Conservation (phyloP, 805 yeast species). For the Candida silvatica region DNA sequence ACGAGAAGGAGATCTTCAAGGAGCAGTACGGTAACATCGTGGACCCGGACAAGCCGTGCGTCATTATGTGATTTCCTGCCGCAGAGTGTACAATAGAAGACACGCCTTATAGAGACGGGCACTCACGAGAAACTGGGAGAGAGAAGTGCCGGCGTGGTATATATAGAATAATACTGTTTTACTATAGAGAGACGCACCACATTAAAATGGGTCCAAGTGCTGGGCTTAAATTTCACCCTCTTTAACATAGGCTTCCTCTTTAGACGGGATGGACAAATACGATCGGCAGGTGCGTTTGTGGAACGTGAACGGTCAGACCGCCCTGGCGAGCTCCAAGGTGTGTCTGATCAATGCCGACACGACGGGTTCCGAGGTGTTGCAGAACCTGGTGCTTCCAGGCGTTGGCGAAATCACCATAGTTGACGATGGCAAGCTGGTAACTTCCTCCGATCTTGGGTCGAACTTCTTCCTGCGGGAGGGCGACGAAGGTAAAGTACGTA, state of each 20-base stretch:
- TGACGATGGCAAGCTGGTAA: conserved; percentile 32
- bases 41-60: conserved; percentile 22
- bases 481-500: conserved; percentile 34
- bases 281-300: conserved; percentile 87
- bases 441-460: conserved; percentile 35
- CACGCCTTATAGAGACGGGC: too few species aligned
- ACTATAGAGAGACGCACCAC: too few species aligned
- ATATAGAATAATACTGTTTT: too few species aligned
- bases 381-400: conserved; percentile 73
- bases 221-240: neutral
- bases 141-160: too few species aligned
- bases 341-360: conserved; percentile 52
- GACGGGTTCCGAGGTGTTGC: conserved; percentile 58
- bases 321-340: conserved; percentile 47
- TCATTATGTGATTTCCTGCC: conserved; percentile 16
- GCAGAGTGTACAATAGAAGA: too few species aligned
- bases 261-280: conserved; percentile 36
- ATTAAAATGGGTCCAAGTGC: too few species aligned
- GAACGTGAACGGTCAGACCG: conserved; percentile 69
- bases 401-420: conserved; percentile 53
- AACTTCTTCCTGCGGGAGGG: conserved; percentile 52
- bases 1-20: conserved; percentile 37
- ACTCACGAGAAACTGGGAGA: too few species aligned
- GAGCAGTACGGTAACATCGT: conserved; percentile 29
- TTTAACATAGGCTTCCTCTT: neutral